These are phyloP conservation scores for Komagataella populi DNA, from an alignment of 805 yeast genomes.

Conservation along the genomic window DNA sequence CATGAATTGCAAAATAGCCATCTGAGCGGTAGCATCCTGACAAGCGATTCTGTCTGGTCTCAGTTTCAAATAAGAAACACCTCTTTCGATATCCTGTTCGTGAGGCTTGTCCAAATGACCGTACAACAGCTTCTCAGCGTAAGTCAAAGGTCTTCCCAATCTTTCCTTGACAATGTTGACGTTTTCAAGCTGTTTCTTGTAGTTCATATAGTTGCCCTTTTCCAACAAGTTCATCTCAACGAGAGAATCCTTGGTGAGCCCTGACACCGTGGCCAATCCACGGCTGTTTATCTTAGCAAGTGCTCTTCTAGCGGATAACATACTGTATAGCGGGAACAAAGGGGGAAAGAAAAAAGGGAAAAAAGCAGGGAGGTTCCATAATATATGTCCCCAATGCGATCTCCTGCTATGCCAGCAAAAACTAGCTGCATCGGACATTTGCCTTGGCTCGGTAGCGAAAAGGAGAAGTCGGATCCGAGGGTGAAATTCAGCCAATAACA, in stretches of 20 bases:
- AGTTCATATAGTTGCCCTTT: constrained; percentile 75
- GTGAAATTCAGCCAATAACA: not conserved
- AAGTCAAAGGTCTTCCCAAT: constrained; percentile 70
- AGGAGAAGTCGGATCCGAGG: not conserved
- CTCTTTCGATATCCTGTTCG: constrained; percentile 62
- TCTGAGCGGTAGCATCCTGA: constrained; percentile 99
- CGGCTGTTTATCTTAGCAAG: constrained; percentile 13
- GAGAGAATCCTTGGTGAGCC: constrained; percentile 37
- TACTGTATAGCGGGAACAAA: not conserved
- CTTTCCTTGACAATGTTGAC: constrained; percentile 67
- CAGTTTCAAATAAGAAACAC: constrained; percentile 79
- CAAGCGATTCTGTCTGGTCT: constrained; percentile 97
- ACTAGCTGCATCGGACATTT: not conserved
- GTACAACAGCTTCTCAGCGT: constrained; percentile 89
- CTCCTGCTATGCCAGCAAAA: not conserved
- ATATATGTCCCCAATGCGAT: not conserved
- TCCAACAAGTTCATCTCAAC: constrained; percentile 48
- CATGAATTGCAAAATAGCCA: constrained; percentile 98
- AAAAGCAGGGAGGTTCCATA: not conserved
- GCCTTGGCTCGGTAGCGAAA: not conserved
- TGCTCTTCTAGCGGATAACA: constrained; percentile 5
- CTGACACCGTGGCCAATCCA: constrained; percentile 38
- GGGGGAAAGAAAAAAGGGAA: not conserved
- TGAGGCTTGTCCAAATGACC: constrained; percentile 87
- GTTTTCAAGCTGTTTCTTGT: constrained; percentile 83